Base-by-base conservation (phyloP, 768 basidiomycete genomes). In the Pleurotus ostreatus region DNA sequence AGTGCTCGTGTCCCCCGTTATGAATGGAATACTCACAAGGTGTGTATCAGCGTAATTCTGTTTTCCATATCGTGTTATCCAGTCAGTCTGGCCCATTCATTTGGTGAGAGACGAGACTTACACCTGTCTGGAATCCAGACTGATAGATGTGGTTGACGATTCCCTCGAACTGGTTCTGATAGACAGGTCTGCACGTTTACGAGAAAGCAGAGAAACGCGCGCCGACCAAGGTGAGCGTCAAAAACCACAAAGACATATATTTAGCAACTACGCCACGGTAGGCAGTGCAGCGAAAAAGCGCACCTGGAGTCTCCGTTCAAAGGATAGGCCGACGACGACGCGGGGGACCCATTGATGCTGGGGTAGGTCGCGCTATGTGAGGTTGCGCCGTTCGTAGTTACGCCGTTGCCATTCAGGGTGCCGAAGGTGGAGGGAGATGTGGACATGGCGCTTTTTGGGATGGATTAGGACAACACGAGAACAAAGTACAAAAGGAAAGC, bases 11-110 rank as follows among this genome's bases (percentile, higher is more conserved):
- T 34, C 41, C 49, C 49, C 52, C 46, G 38, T 46, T 58, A 51
- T 45, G 37, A 47, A 47, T 23, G 22, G 22, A 44, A 41, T 59
- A 74, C 85, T 69, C 68, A 91, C 88, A 62, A 92, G 80, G 62
- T 88, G 74, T 41, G 86, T 89, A 70, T 92, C 91, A 56, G 90
- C 82, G 65, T 91, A 92, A 71, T 91, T 88, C 90, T 92, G 66
- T 54, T 53, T 57, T 55, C 57, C 55, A 57, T 34, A 46, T 58
- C 46, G 46, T 41, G 15, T 55, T n/a, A 48, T 11, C 30, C 30
- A 11, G 30, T 34, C 30, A 34, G 30, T 48, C 38, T 53, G 59
- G 63, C 54, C 52, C 49, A 60, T 22, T 8, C 52, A 22, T 49
- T 18, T 47, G 30, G 39, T 54, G 45, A 39, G 45, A 44, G 44